These are phyloP conservation scores for Fusarium globosum DNA, from an alignment of 2,329 filamentous ascomycete genomes.

Conservation along the genomic window DNA sequence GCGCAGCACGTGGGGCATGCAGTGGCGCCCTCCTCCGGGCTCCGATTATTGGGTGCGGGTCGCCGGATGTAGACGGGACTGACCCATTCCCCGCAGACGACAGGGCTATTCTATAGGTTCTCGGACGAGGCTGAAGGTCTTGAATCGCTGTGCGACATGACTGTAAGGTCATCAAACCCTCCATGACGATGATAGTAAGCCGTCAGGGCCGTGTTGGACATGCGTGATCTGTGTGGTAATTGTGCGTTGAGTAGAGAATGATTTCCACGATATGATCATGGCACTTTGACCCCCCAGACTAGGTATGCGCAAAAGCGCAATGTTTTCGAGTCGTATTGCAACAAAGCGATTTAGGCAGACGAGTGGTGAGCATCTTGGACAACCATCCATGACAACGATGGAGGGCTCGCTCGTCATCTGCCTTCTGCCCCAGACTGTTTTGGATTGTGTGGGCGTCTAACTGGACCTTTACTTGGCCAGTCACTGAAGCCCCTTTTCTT, in stretches of 20 bases:
- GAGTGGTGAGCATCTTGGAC: background rate
- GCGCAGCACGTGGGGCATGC: slow-evolving; percentile 45
- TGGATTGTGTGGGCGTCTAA: slow-evolving; percentile 1
- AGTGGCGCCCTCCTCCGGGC: slow-evolving; percentile 38
- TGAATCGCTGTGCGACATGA: slow-evolving; percentile 14
- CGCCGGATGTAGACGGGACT: background rate
- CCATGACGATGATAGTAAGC: slow-evolving; percentile 24
- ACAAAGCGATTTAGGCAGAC: slow-evolving; percentile 28
- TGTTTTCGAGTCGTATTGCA: background rate
- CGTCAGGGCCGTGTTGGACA: background rate
- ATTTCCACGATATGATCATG: slow-evolving; percentile 4
- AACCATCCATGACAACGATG: slow-evolving; percentile 5
- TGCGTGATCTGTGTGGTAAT: background rate
- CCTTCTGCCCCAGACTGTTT: slow-evolving; percentile 9
- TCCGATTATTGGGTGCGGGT: slow-evolving; percentile 34
- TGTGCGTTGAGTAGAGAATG: background rate
- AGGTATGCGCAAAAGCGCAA: background rate
- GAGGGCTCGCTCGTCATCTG: slow-evolving; percentile 9
- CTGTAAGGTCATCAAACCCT: slow-evolving; percentile 41
- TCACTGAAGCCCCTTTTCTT: slow-evolving; percentile 2
- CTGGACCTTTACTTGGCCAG: slow-evolving; percentile 12
- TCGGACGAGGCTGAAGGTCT: slow-evolving; percentile 34
- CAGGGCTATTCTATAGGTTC: slow-evolving; percentile 18
- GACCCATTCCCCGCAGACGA: slow-evolving; percentile 21
- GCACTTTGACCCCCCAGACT: slow-evolving; percentile 5